These are phyloP conservation scores for Chlamydomonas sp. DNA, from an alignment of 139 green algal genomes.

Conservation along the genomic window DNA sequence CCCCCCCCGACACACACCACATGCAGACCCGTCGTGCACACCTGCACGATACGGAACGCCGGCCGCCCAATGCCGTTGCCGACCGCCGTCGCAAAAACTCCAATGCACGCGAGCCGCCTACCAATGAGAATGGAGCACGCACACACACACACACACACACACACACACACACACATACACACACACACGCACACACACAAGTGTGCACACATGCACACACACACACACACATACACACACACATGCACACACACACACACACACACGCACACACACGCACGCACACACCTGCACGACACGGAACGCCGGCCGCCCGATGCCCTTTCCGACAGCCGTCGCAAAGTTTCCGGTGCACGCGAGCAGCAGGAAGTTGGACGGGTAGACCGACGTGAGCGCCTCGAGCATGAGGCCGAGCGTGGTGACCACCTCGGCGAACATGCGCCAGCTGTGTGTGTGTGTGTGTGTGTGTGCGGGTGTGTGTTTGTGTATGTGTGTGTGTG, in stretches of 20 bases:
- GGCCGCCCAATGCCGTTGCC: conserved; percentile 74
- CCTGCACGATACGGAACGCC: conserved; percentile 47
- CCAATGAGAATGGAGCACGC: too few species aligned
- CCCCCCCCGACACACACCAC: too few species aligned
- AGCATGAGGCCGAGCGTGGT: conserved; percentile 54
- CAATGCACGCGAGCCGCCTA: too few species aligned
- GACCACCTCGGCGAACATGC: conserved; percentile 60
- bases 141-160: too few species aligned
- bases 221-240: too few species aligned
- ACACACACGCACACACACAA: too few species aligned
- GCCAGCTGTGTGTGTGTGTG: conserved; percentile 38
- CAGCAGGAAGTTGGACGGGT: conserved; percentile 66
- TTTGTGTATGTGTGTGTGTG: too few species aligned
- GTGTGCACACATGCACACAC: too few species aligned
- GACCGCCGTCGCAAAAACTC: conserved; percentile 60
- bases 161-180: too few species aligned
- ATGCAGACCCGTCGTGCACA: not conserved
- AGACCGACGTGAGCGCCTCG: conserved; percentile 68
- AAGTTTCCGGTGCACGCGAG: conserved; percentile 67
- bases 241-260: too few species aligned
- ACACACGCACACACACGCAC: not conserved
- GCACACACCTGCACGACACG: conserved; percentile 11
- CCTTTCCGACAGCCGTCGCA: conserved; percentile 61
- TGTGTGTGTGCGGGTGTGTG: too few species aligned
- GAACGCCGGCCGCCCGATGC: conserved; percentile 74